phyloP scores from a whole-genome alignment of 108 stramenopile genomes.

The Cylindrotheca closterium region DNA sequence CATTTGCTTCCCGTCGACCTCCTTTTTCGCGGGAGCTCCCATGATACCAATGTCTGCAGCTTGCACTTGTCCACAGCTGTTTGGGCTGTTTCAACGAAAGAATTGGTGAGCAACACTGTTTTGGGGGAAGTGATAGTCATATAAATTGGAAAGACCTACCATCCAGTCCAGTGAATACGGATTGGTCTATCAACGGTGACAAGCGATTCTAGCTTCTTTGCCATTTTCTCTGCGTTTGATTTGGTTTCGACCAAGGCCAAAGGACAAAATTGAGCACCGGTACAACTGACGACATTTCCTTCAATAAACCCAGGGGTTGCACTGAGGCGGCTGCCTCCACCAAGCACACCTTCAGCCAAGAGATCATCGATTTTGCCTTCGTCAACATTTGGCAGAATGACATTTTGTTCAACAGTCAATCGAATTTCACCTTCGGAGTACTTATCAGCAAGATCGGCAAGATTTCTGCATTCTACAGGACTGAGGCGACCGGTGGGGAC shows the following conservation, averaged over 20 bases:
- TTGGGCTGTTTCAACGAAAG: constrained; percentile 59
- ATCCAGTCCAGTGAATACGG: constrained; percentile 96
- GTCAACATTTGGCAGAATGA: constrained; percentile 90
- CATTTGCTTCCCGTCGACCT: constrained; percentile 80
- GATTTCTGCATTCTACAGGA: constrained; percentile 65
- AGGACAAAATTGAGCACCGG: constrained; percentile 94
- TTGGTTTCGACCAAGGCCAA: constrained; percentile 93
- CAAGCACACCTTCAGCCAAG: constrained; percentile 58
- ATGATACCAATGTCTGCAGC: constrained; percentile 94
- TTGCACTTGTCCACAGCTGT: constrained; percentile 94
- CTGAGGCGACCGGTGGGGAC: constrained; percentile 87
- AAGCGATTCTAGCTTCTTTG: constrained; percentile 72
- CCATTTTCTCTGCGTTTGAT: constrained; percentile 64
- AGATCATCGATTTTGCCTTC: constrained; percentile 63
- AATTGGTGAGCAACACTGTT: not conserved
- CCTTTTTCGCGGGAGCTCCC: constrained; percentile 88
- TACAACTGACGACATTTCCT: constrained; percentile 88
- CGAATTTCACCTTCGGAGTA: constrained; percentile 90
- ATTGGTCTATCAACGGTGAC: constrained; percentile 80
- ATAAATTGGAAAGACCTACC: constrained; percentile 36
- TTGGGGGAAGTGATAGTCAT: no score
- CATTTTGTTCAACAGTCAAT: constrained; percentile 93
- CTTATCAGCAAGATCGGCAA: constrained; percentile 86
- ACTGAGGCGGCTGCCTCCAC: constrained; percentile 49
- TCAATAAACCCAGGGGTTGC: constrained; percentile 78